Percentiles rank a stretch among this genome's conserved stretches.
These are phyloP conservation scores for Hirsutella minnesotensis DNA, from an alignment of 2,329 filamentous ascomycete species.

Conservation along the genomic window DNA sequence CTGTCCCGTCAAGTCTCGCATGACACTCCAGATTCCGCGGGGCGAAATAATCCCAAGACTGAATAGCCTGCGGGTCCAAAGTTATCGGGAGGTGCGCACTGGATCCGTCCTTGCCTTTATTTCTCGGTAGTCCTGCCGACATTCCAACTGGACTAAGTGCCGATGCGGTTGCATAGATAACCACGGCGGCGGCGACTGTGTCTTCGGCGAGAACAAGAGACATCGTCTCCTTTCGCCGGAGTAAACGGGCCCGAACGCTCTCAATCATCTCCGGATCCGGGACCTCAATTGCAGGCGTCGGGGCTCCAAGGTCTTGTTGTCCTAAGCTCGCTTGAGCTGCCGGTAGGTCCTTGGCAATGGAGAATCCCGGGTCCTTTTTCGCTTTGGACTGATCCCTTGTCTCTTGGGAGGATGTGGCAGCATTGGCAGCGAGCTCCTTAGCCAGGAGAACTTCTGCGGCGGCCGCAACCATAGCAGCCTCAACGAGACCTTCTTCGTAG, in stretches of 20 bases:
- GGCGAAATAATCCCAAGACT: conserved; percentile 18
- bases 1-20: conserved; percentile 29
- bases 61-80: conserved; percentile 12
- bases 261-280: conserved; percentile 27
- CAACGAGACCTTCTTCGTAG: too few relatives aligned
- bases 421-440: neutral
- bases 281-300: conserved; percentile 35
- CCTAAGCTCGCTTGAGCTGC: neutral
- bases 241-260: conserved; percentile 28
- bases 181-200: conserved; percentile 39
- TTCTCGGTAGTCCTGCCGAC: conserved; percentile 5
- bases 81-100: conserved; percentile 14
- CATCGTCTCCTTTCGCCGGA: conserved; percentile 32
- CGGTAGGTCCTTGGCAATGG: neutral
- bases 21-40: conserved; percentile 22
- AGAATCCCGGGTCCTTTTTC: neutral
- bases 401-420: neutral
- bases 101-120: conserved; percentile 13
- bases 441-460: neutral
- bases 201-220: conserved; percentile 38
- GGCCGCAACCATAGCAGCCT: too few relatives aligned
- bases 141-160: conserved; percentile 25
- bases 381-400: neutral
- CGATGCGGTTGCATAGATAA: conserved; percentile 40
- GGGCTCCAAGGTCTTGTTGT: conserved; percentile 11